A percentile compares a stretch with the other conserved stretches of the same genome.
Conservation (phyloP, 2,329 filamentous ascomycete species). For the Ceratocystis eucalypticola region DNA sequence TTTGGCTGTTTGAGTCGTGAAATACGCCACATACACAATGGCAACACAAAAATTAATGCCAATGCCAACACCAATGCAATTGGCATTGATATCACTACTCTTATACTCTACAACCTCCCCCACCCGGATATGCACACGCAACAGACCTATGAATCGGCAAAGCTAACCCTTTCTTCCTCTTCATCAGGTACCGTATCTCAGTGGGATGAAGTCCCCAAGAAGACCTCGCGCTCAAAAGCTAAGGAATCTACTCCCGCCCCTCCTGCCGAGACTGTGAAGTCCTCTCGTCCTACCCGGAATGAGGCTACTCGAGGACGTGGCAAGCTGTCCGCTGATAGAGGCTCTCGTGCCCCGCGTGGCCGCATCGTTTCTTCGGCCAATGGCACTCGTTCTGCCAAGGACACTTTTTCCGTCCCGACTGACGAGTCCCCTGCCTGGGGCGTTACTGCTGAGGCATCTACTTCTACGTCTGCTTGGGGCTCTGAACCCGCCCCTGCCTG, state of each 20-base stretch:
- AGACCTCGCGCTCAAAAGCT: slow-evolving; percentile 60
- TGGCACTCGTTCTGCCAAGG: slow-evolving; percentile 45
- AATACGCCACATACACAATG: background rate
- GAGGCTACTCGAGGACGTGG: slow-evolving; percentile 51
- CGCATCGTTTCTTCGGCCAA: slow-evolving; percentile 49
- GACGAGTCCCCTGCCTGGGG: slow-evolving; percentile 48
- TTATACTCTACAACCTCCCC: background rate
- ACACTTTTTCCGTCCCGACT: slow-evolving; percentile 50
- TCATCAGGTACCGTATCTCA: slow-evolving; percentile 59
- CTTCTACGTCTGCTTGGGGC: background rate
- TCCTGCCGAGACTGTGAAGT: slow-evolving; percentile 36
- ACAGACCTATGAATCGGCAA: background rate
- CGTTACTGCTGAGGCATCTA: slow-evolving; percentile 27
- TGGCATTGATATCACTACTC: background rate
- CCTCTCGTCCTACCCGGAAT: slow-evolving; percentile 43
- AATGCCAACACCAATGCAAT: background rate
- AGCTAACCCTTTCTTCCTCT: slow-evolving; percentile 12
- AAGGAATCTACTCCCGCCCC: slow-evolving; percentile 41
- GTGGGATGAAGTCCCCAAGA: slow-evolving; percentile 75
- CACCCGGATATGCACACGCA: background rate
- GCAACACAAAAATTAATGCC: no score
- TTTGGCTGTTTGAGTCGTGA: background rate
- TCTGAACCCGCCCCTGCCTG: slow-evolving; percentile 44
- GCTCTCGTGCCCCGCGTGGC: slow-evolving; percentile 47
- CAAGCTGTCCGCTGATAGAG: slow-evolving; percentile 45